phyloP scores from a whole-genome alignment of 768 basidiomycete genomes.

The Porphyrellus cyaneotinctus region DNA sequence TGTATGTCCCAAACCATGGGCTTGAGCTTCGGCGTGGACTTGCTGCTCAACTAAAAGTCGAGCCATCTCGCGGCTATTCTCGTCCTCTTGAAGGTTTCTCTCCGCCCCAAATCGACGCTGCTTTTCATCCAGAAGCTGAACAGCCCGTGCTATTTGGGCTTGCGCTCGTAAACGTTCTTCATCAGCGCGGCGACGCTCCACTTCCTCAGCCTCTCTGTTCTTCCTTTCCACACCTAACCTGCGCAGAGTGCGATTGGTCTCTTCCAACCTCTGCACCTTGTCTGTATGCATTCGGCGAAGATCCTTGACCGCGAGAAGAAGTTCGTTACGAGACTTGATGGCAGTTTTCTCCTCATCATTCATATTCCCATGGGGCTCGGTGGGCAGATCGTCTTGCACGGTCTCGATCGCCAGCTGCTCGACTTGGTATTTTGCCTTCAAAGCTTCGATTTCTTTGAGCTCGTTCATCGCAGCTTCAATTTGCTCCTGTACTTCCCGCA shows the following conservation, averaged over 20 bases:
- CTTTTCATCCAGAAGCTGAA: conserved; percentile 2
- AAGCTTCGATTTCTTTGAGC: conserved; percentile 8
- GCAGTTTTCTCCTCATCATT: conserved; percentile 9
- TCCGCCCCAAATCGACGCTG: conserved; percentile 6
- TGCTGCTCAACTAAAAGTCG: conserved; percentile 12
- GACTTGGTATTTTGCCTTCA: conserved; percentile 5
- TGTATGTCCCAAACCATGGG: background rate
- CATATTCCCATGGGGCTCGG: conserved; percentile 23
- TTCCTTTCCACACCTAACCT: conserved; percentile 25
- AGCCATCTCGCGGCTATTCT: background rate
- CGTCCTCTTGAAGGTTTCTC: conserved; percentile 6
- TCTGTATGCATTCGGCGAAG: conserved; percentile 17
- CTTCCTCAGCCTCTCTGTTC: conserved; percentile 15
- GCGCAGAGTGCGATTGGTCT: conserved; percentile 13
- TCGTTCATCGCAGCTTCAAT: conserved; percentile 19
- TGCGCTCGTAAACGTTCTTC: conserved; percentile 13
- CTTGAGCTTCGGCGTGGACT: conserved; percentile 5
- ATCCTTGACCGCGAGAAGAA: conserved; percentile 13
- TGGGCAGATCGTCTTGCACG: conserved; percentile 11
- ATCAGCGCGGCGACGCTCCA: conserved; percentile 8
- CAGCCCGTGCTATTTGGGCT: conserved; percentile 11
- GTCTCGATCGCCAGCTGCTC: background rate
- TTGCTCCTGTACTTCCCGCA: conserved; percentile 16
- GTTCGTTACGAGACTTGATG: conserved; percentile 8
- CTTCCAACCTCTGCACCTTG: conserved; percentile 17